Evolutionary conservation across 768 basidiomycete genomes (phyloP).

Genomic region (Kwoniella bestiolae): DNA sequence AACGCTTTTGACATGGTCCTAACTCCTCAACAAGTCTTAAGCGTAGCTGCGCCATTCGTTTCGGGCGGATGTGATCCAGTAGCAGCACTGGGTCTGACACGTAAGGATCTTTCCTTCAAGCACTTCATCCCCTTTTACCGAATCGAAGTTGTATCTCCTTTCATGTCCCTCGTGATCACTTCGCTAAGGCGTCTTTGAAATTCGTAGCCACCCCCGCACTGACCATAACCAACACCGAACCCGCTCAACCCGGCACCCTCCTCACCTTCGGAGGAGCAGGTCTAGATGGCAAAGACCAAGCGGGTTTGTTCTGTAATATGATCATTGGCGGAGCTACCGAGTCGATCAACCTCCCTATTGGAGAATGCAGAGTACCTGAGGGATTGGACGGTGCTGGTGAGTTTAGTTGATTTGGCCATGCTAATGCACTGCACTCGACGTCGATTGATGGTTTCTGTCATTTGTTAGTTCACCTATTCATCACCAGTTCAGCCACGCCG

Average conservation of each 20-base stretch:
- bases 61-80: conserved; percentile 39
- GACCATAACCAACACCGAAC: conserved; percentile 24
- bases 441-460: neutral
- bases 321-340: conserved; percentile 33
- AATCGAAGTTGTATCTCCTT: too few relatives aligned
- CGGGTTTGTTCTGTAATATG: conserved; percentile 38
- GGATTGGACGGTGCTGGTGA: conserved; percentile 30
- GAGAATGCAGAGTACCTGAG: conserved; percentile 35
- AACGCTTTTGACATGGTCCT: conserved; percentile 34
- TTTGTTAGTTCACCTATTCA: conserved; percentile 26
- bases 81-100: conserved; percentile 28
- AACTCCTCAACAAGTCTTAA: conserved; percentile 33
- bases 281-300: conserved; percentile 18
- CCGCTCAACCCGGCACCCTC: conserved; percentile 14
- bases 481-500: conserved; percentile 26
- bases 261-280: conserved; percentile 25
- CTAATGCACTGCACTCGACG: neutral
- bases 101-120: conserved; percentile 16
- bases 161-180: too few relatives aligned
- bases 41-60: conserved; percentile 35
- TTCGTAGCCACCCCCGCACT: conserved; percentile 28
- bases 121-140: neutral
- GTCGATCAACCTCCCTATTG: conserved; percentile 32
- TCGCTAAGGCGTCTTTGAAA: too few relatives aligned
- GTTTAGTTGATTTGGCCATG: neutral